Evolutionary conservation across 495 filamentous ascomycete genomes (phyloP), one percentile per base, ranked within the genome.

Genomic region (Podospora fimiseda): DNA sequence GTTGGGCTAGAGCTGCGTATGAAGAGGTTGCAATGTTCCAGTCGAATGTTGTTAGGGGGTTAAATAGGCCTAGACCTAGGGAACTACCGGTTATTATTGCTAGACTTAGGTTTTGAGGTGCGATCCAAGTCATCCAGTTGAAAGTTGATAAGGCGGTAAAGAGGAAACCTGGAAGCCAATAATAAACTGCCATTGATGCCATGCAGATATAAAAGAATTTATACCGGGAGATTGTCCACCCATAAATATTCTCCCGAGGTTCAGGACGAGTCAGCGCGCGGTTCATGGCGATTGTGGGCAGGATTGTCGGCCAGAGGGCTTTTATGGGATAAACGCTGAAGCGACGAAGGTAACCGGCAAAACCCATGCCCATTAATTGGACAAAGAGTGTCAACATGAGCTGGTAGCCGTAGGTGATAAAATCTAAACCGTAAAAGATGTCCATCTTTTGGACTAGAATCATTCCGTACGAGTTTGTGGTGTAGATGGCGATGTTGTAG

Each of bases 251-350:
- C 37, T 62, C 61, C 22, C 50, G 56, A 0, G 45, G 44, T 19
- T 66, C 62, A 0, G 58, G 52, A 1, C 59, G 40, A 3, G 60
- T 66, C 37, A 68, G 36, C 1, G 66, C 64, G 11, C 60, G 54
- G 45, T 69, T 69, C 60, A 69, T 63, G 19, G 61, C 60, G 43
- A 69, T 66, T 27, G 37, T 62, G 2, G 66, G 61, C 4, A 69
- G 59, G 6, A 61, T 50, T 0, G 61, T 65, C 0, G 64, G 64
- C 66, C 66, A 69, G 1, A 67, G 44, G 0, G 61, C 61, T 38
- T 64, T 62, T 49, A 65, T 63, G 0, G 65, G 65, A 24, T 71
- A 68, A 13, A 81, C 77, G 16, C 75, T 69, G 70, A 77, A 81
- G 15, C 72, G 68, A 1, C 74, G 63, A 9, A 73, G 66, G 55